These are phyloP conservation scores for Benincasa hispida DNA, from an alignment of 306 rosid genomes.

Conservation along the genomic window DNA sequence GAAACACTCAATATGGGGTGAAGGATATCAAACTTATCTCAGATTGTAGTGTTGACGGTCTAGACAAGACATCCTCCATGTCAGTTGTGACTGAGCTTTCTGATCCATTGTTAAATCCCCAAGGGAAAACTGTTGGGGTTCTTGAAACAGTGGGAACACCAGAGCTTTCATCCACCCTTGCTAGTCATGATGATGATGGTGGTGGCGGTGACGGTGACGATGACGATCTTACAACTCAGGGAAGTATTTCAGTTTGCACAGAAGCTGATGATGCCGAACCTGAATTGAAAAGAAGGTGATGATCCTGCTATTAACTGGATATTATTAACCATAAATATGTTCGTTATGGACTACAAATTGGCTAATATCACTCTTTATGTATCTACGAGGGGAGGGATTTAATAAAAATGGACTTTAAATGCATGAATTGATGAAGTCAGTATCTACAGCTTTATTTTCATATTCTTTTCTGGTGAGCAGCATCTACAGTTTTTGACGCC, in stretches of 20 bases:
- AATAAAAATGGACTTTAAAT: not conserved
- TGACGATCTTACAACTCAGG: slow-evolving; percentile 43
- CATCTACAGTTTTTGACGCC: not conserved
- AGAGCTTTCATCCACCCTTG: slow-evolving; percentile 60
- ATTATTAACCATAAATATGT: not conserved
- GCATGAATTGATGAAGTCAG: not conserved
- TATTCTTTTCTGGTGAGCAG: not conserved
- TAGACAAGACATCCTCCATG: slow-evolving; percentile 51
- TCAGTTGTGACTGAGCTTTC: slow-evolving; percentile 46
- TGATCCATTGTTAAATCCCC: slow-evolving; percentile 34
- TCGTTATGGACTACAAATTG: not conserved
- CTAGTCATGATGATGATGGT: slow-evolving; percentile 43
- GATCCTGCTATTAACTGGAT: not conserved
- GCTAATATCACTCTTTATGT: not conserved
- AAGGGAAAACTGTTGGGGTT: slow-evolving; percentile 24
- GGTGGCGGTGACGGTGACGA: slow-evolving; percentile 40
- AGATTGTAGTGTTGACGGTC: slow-evolving; percentile 42
- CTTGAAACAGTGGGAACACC: slow-evolving; percentile 44
- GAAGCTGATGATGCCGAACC: slow-evolving; percentile 49
- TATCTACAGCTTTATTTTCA: not conserved
- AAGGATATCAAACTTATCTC: slow-evolving; percentile 24
- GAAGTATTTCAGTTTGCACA: slow-evolving; percentile 28
- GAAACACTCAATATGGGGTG: slow-evolving; percentile 28
- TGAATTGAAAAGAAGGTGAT: slow-evolving; percentile 62
- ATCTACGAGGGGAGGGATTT: not conserved